Evolutionary conservation across 768 basidiomycete species (phyloP).

Genomic region (Bullera alba): DNA sequence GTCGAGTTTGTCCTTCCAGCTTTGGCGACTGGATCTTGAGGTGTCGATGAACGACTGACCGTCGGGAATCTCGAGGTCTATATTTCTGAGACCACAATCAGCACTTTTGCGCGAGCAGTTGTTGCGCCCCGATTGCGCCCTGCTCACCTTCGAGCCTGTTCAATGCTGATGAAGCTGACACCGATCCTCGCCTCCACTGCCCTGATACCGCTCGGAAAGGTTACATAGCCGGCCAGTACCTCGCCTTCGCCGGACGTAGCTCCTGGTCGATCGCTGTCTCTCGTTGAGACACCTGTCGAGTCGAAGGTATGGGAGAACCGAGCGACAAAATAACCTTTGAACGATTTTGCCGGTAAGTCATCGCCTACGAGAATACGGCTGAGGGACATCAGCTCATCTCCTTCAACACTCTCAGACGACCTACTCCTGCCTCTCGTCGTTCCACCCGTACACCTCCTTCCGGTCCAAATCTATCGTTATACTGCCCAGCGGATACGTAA

Average conservation of each 20-base stretch:
- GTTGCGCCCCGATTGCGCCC: too few species aligned
- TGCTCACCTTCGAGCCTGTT: conserved; percentile 54
- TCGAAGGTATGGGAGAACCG: conserved; percentile 47
- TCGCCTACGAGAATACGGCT: conserved; percentile 27
- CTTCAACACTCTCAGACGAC: conserved; percentile 51
- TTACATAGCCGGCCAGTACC: conserved; percentile 50
- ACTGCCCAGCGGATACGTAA: conserved; percentile 56
- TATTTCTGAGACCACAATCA: conserved; percentile 48
- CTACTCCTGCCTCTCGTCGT: conserved; percentile 63
- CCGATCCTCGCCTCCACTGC: conserved; percentile 57
- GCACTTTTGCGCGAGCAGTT: neutral
- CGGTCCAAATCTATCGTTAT: conserved; percentile 50
- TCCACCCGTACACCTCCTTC: conserved; percentile 58
- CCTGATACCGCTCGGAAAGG: conserved; percentile 37
- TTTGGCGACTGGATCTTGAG: conserved; percentile 50
- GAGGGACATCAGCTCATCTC: neutral
- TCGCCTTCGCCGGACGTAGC: conserved; percentile 49
- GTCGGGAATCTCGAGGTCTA: conserved; percentile 53
- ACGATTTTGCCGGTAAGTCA: conserved; percentile 37
- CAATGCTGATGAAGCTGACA: conserved; percentile 66
- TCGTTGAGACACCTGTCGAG: conserved; percentile 53
- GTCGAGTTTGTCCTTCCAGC: conserved; percentile 59
- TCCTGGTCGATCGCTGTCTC: conserved; percentile 46
- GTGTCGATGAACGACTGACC: conserved; percentile 54
- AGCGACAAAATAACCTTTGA: conserved; percentile 52